Evolutionary conservation across 2,329 filamentous ascomycete species (phyloP), one percentile per base, ranked within the genome.

Genomic region (Penicillium nordicum): DNA sequence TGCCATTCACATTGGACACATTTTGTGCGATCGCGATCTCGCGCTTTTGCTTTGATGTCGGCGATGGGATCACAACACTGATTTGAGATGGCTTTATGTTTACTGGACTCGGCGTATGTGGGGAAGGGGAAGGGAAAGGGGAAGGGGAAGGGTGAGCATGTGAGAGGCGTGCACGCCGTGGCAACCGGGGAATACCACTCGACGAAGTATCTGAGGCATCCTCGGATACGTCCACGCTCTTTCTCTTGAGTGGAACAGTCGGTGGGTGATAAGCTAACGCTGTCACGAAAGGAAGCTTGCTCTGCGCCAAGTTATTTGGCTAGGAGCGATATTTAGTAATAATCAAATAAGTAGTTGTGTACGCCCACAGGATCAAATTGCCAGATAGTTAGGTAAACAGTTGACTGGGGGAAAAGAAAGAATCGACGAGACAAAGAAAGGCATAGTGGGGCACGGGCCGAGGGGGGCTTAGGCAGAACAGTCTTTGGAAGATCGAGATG

Each of bases 251-350:
- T 23, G 53, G 47, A n/a, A 51, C 40, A 0, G 62, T 61, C n/a
- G 61, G 45, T 48, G 50, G 48, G 2, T 61, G 60, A 53, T 65
- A 63, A 1, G 62, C 50, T 10, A 67, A 30, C 14, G 57, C 53
- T 29, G 59, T 41, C 34, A 58, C 32, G 32, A 59, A 58, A 1
- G 51, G 46, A 10, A 50, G 5, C 27, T 27, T 42, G 27, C 1
- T 30, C 18, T 46, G 41, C 1, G 9, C 23, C 23, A 46, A 30
- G 3, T 37, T 12, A n/a, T 46, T 29, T 34, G 32, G 6, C 41
- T 52, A 52, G 2, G 16, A 27, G 38, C 12, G 10, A 42, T 10
- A 25, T 51, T 51, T 27, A 51, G 49, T 25, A 34, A 32, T 10
- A 12, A 30, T 27, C 7, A 14, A 10, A 16, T 16, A 43, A 27